Base-by-base conservation (phyloP, 441 rosid species). In the Macaranga tanarius region DNA sequence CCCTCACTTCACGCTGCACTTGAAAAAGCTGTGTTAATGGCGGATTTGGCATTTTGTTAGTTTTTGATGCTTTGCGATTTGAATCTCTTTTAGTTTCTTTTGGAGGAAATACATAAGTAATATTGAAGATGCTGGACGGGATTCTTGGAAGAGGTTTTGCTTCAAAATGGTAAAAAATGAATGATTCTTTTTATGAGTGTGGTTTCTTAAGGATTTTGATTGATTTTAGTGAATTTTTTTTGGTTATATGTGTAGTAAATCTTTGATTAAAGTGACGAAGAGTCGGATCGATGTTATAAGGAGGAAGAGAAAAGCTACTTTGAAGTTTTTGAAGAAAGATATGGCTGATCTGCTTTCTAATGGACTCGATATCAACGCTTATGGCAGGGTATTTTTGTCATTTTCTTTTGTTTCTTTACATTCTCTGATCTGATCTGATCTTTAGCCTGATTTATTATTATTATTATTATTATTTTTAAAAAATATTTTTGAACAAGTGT, bases 321-420 rank as follows among this genome's bases (percentile, higher is more conserved):
- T 85, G 79, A 95, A 83, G 89, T 90, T 89, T 80, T 71, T 95
- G 70, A 95, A 89, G 89, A 84, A 86, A 76, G 99, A 92, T 62
- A 81, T 92, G 54, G 97, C 95, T 78, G 98, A 92, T 91, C 93
- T 95, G 76, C 83, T 95, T 28, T 77, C 84, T 69, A 89, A 90
- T 79, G 97, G 97, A 23, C 98, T 87, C 42, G 99, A 95, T 62
- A 76, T 79, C 73, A 87, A 90, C 64, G 99, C 97, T 68, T 90
- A 74, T 72, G 93, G 86, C 74, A 84, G 98, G 81, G 98, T 92
- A 20, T 9, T 40, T 48, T 7, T 28, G 58, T 52, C 25, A 40
- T 34, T 61, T 40, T 44, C 25, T 34, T 20, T 52, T 66, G 28
- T n/a, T 61, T 57, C 20, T 7, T 61, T 17, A 25, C 22, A 4